Conservation (phyloP, 192 early-diverging fungal genomes). For the Gonapodya prolifera region DNA sequence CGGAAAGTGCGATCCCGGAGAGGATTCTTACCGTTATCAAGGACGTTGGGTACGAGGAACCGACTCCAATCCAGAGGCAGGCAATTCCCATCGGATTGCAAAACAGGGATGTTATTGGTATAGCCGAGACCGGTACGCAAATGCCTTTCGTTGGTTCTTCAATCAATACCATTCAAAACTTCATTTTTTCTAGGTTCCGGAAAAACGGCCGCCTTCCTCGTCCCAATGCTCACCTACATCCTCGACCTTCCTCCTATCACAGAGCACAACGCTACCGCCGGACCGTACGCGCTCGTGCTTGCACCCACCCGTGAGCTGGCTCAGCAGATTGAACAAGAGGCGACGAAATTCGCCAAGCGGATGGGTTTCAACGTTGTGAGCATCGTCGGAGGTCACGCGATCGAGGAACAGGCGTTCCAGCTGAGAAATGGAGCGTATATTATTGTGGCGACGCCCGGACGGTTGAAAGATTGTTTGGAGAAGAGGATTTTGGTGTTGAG, state of each 20-base stretch:
- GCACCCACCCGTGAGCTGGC: conserved; percentile 96
- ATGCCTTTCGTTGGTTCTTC: neutral
- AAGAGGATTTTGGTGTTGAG: conserved; percentile 75
- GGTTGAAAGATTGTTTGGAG: conserved; percentile 85
- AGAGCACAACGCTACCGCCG: conserved; percentile 65
- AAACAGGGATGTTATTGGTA: conserved; percentile 78
- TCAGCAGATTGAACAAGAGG: conserved; percentile 90
- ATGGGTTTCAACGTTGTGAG: conserved; percentile 77
- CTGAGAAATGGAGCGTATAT: conserved; percentile 88
- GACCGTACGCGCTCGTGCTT: conserved; percentile 87
- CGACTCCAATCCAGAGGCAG: conserved; percentile 95
- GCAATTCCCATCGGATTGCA: conserved; percentile 91
- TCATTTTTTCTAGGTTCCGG: conserved; percentile 50
- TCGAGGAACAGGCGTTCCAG: conserved; percentile 79
- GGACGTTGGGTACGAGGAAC: conserved; percentile 80
- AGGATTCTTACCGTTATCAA: conserved; percentile 62
- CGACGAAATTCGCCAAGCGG: conserved; percentile 75
- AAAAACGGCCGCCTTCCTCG: conserved; percentile 91
- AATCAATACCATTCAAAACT: neutral
- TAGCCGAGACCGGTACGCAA: conserved; percentile 68
- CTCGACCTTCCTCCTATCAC: conserved; percentile 60
- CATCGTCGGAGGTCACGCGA: conserved; percentile 71
- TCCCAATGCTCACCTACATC: conserved; percentile 90
- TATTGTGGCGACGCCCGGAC: conserved; percentile 95
- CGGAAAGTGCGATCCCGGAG: conserved; percentile 59